These are phyloP conservation scores for Actinidia chinensis DNA, from an alignment of 179 eudicot species.

Conservation along the genomic window DNA sequence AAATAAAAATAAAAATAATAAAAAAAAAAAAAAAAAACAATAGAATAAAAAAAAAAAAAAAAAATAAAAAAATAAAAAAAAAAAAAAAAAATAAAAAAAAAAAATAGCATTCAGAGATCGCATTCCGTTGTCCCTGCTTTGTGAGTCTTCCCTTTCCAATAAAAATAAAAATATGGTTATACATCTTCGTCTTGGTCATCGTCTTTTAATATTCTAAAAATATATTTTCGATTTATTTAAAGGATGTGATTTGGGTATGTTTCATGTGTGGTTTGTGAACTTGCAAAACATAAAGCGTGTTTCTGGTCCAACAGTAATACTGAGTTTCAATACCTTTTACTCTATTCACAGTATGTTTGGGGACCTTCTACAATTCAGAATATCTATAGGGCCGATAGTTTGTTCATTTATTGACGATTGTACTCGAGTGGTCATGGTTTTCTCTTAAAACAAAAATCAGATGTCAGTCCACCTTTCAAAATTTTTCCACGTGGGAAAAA, in stretches of 20 bases:
- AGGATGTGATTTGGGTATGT: too few relatives aligned
- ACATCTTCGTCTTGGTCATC: conserved; percentile 11
- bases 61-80: too few relatives aligned
- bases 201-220: too few relatives aligned
- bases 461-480: background rate
- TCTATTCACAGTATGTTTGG: background rate
- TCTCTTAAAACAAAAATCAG: background rate
- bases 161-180: background rate
- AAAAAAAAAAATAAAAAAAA: too few relatives aligned
- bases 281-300: too few relatives aligned
- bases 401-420: background rate
- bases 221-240: too few relatives aligned
- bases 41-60: too few relatives aligned
- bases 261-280: background rate
- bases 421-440: background rate
- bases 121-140: background rate
- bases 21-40: too few relatives aligned
- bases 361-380: background rate
- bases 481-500: background rate
- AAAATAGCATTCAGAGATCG: background rate
- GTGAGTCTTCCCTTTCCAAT: background rate
- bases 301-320: too few relatives aligned
- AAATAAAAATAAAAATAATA: too few relatives aligned
- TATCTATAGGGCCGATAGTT: background rate
- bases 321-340: too few relatives aligned